phyloP scores from a whole-genome alignment of 257 asterid species.

The Nicotiana paniculata region DNA sequence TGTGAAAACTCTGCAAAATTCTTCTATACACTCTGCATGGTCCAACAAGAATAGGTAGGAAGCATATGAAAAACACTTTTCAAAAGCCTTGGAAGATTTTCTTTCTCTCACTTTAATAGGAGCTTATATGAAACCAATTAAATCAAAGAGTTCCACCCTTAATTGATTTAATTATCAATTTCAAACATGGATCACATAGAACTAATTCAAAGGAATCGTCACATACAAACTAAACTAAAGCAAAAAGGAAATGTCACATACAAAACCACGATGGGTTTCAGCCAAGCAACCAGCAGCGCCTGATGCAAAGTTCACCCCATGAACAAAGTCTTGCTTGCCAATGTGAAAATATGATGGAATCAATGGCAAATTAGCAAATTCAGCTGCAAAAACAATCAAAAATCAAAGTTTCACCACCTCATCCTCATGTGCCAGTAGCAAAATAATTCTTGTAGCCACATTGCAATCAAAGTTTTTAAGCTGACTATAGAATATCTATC shows the following conservation, averaged over 20 bases:
- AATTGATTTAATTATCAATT: neutral
- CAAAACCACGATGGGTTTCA: neutral
- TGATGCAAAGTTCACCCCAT: constrained; percentile 7
- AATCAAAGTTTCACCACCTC: no score
- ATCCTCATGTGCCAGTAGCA: neutral
- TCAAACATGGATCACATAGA: neutral
- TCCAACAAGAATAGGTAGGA: no score
- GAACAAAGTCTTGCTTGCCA: neutral
- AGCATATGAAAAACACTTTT: no score
- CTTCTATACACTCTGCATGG: no score
- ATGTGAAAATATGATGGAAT: constrained; percentile 8
- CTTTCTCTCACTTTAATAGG: no score
- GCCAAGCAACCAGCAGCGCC: constrained; percentile 10
- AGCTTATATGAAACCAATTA: neutral
- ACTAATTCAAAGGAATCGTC: neutral
- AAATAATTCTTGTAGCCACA: neutral
- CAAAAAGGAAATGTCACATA: neutral
- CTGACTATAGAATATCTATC: neutral
- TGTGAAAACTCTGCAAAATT: no score
- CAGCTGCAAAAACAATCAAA: neutral
- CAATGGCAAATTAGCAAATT: neutral
- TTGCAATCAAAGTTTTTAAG: neutral
- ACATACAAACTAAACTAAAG: no score
- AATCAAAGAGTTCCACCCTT: neutral
- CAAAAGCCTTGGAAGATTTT: no score